Base-by-base conservation (phyloP, 2,329 filamentous ascomycete species). In the Colletotrichum destructivum region DNA sequence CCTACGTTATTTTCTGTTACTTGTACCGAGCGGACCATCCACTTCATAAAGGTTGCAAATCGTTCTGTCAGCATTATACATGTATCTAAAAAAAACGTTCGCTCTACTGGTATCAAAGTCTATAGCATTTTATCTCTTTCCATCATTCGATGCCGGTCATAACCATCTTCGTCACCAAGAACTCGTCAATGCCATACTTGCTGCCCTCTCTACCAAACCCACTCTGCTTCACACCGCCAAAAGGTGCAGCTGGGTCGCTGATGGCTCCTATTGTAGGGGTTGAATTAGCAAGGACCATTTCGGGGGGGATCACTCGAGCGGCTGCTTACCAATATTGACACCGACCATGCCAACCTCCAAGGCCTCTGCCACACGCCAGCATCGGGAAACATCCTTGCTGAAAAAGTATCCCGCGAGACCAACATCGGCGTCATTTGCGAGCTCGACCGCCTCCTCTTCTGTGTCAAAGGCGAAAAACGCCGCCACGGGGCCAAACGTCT, bases 401-500 rank as follows among this genome's bases (percentile, higher is more conserved):
- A 92, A 93, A 3, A 93, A 80, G 0, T 90, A 88, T 6, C 88
- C 87, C 2, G 88, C 90, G 0, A 92, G 84, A 2, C 90, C 90
- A 75, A 91, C 92, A 1, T 85, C 87, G 0, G 88, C 88, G 77
- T 91, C 80, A 55, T 86, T 87, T 13, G 85, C 85, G 60, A 85
- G 76, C 12, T 46, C 66, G 13, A 87, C 75, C 0, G 83, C 85
- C 54, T 86, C 83, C 6, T 79, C 80, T 64, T 86, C 84, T 0
- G 81, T 79, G 69, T 80, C 79, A 75, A 87, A 87, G 7, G 80
- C 77, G n/a, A 80, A 81, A 7, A 87, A 78, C 3, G 82, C 81
- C 5, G 82, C 83, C 31, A 87, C 80, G 0, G 85, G 85, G 0
- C 85, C 84, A 44, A 87, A 87, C 2, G 86, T 81, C 59, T 87